Percentiles rank a stretch among this genome's conserved stretches.
Evolutionary conservation across 2,329 filamentous ascomycete species (phyloP).

Genomic region (Epichloe festucae): DNA sequence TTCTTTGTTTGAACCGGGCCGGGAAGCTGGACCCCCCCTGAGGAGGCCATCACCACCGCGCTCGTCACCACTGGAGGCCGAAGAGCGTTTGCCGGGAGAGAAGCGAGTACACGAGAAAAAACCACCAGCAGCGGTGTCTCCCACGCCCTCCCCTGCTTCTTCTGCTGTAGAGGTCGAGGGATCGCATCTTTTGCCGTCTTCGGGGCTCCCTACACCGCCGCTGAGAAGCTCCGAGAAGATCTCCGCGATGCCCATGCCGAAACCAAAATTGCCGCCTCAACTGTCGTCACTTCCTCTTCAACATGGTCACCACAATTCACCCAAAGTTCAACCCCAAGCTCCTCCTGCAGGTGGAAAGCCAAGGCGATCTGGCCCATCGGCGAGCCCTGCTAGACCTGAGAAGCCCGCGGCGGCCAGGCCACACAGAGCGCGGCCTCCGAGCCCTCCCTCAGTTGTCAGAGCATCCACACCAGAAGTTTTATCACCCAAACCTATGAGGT

Average conservation of each 20-base stretch:
- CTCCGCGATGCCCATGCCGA: constrained; percentile 4
- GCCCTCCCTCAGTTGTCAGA: constrained; percentile 9
- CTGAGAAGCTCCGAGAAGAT: constrained; percentile 2
- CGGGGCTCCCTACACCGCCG: constrained; percentile 1
- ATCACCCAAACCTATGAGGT: constrained; percentile 22
- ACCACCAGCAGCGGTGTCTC: neutral
- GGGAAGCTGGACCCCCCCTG: constrained; percentile 15
- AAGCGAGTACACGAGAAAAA: neutral
- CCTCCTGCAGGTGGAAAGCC: neutral
- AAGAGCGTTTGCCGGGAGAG: neutral
- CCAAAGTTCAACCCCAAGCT: neutral
- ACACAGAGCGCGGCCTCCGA: constrained; percentile 8
- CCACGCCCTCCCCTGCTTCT: neutral
- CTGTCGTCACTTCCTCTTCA: neutral
- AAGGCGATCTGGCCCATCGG: too few relatives aligned
- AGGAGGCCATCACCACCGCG: constrained; percentile 18
- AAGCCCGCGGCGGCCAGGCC: constrained; percentile 9
- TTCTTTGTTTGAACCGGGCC: constrained; percentile 51
- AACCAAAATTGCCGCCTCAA: constrained; percentile 12
- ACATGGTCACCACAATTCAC: neutral
- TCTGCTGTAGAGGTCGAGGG: neutral
- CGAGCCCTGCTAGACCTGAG: neutral
- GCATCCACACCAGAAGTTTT: constrained; percentile 14
- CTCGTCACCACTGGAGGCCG: neutral
- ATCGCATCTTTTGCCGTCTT: neutral